Percentiles rank a stretch among this genome's conserved stretches.
These are phyloP conservation scores for Rhododendron henanense DNA, from an alignment of 148 eudicot species.

Conservation along the genomic window DNA sequence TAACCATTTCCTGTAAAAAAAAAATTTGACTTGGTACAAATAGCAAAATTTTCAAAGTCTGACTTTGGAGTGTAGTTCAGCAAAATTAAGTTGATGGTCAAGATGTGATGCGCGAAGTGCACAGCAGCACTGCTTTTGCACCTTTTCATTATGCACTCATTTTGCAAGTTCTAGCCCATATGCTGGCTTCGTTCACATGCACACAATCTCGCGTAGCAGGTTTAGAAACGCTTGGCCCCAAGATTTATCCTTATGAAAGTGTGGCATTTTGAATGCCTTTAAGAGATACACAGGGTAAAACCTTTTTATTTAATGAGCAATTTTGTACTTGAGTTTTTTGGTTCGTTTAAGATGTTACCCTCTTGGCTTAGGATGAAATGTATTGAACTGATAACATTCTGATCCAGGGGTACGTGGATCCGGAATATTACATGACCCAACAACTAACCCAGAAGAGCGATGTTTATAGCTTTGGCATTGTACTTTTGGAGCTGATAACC, in stretches of 20 bases:
- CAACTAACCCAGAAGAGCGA: constrained; percentile 6
- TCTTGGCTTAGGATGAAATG: background rate
- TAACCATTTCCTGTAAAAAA: background rate
- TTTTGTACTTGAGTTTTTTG: background rate
- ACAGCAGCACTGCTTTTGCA: background rate
- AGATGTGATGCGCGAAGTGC: background rate
- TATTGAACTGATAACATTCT: background rate
- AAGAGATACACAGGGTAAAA: background rate
- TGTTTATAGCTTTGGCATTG: background rate
- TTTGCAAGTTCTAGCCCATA: background rate
- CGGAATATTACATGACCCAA: constrained; percentile 11
- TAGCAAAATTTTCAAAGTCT: background rate
- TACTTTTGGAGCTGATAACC: constrained; percentile 8
- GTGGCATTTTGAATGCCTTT: background rate
- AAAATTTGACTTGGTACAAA: background rate
- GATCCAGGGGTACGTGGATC: constrained; percentile 18
- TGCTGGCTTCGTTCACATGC: background rate
- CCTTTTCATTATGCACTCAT: background rate
- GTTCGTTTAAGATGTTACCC: background rate
- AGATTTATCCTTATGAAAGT: background rate
- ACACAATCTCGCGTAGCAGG: background rate
- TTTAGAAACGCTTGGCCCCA: background rate
- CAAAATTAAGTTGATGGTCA: background rate
- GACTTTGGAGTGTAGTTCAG: background rate
- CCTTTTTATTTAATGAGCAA: background rate